Evolutionary conservation across 106 monocot genomes (phyloP), one percentile per base, ranked within the genome.

Genomic region (Iris macrosiphon): DNA sequence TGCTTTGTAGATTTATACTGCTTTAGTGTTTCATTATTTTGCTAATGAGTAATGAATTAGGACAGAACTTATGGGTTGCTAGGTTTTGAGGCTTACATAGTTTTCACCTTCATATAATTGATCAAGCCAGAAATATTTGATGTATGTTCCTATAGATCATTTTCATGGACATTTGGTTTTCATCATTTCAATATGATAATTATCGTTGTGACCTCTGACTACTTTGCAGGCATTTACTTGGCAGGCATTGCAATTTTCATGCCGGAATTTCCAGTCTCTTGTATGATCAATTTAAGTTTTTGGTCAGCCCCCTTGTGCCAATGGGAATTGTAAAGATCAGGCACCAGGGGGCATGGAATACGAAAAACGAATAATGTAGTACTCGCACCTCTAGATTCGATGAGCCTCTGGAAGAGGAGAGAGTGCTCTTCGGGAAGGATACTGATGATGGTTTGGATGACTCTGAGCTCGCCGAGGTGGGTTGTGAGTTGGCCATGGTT

Each of bases 251-350:
- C 30, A 40, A 27, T 39, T 11, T 54, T 34, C 34, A 20, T 20
- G 31, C 49, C 23, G 16, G 47, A 71, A 56, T 22, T 55, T 49
- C 49, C 40, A 33, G 4, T 31, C 45, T 52, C 54, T 74, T 43
- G 70, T 33, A 69, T 73, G 75, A 71, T 47, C 25, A 27, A 14
- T 41, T 72, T 31, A 31, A 18, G 30, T 59, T 49, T 49, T 22
- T 5, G 30, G 38, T 42, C 45, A 44, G 55, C 62, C 65, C 57
- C 68, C 72, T 75, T 63, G 52, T 55, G 62, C 71, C 59, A 47
- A 91, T 91, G 90, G 81, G 78, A 24, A 72, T 91, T 46, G 28
- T 70, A 48, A 91, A 79, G 51, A 52, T 81, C 37, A 75, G 65
- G 63, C 75, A 49, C 32, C 67, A 18, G 44, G 64, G 44, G 61